These are phyloP conservation scores for Halteria grandinella DNA, from an alignment of 73 alveolate species.

Conservation along the genomic window DNA sequence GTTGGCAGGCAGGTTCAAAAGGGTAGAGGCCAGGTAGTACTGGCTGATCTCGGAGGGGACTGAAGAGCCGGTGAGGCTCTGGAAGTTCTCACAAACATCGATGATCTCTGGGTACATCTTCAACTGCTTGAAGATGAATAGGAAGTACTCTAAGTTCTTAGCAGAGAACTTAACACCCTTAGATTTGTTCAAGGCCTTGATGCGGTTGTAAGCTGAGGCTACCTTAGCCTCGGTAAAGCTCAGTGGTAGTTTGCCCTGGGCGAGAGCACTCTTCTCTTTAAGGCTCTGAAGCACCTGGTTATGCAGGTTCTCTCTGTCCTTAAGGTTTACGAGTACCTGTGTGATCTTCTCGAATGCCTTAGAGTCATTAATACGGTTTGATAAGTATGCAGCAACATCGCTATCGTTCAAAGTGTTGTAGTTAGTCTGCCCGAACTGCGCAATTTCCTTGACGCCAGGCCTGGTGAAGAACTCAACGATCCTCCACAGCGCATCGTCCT, in stretches of 20 bases:
- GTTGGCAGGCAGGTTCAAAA: conserved; percentile 3
- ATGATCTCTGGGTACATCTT: conserved; percentile 44
- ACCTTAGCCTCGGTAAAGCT: conserved; percentile 7
- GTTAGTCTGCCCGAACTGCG: not conserved
- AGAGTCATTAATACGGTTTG: conserved; percentile 4
- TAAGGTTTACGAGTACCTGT: not conserved
- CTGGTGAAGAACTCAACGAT: conserved; percentile 37
- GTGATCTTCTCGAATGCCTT: conserved; percentile 20
- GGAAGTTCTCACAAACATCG: conserved; percentile 30
- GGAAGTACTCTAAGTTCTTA: conserved; percentile 19
- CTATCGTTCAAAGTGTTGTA: not conserved
- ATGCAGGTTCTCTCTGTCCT: not conserved
- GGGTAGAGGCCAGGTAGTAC: conserved; percentile 13
- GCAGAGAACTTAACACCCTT: not conserved
- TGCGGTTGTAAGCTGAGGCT: not conserved
- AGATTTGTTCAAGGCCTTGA: not conserved
- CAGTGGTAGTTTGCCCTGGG: conserved; percentile 5
- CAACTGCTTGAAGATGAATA: not conserved
- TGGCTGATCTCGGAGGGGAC: not conserved
- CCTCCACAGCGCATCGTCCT: conserved; percentile 18
- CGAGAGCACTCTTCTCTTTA: not conserved
- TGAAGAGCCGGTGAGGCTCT: not conserved
- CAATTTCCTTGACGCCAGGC: conserved; percentile 7
- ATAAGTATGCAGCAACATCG: conserved; percentile 15
- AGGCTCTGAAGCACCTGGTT: not conserved